A percentile compares a stretch with the other conserved stretches of the same genome.
Evolutionary conservation across 1,139 yeast species (phyloP).

Genomic region (Torulaspora pretoriensis): DNA sequence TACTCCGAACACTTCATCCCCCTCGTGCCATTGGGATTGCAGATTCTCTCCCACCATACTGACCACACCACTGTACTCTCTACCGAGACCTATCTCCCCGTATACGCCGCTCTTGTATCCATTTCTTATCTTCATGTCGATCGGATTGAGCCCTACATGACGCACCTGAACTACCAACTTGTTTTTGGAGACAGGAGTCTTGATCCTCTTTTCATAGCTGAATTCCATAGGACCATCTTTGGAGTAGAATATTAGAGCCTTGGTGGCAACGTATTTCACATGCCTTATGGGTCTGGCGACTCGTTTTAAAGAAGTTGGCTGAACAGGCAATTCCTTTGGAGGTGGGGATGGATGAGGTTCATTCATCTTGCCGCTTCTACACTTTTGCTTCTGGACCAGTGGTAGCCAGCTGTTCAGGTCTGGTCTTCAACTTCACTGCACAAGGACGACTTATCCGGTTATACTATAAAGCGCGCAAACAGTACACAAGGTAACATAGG

Average conservation of each 20-base stretch:
- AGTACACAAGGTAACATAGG: not conserved
- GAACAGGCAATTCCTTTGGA: slow-evolving; percentile 25
- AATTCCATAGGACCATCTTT: slow-evolving; percentile 39
- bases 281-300: slow-evolving; percentile 43
- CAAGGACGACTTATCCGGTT: not conserved
- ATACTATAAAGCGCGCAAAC: not conserved
- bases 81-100: slow-evolving; percentile 56
- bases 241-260: slow-evolving; percentile 38
- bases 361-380: slow-evolving; percentile 13
- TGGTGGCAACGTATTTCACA: slow-evolving; percentile 40
- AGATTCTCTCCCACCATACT: slow-evolving; percentile 52
- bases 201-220: slow-evolving; percentile 41
- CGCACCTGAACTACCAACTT: slow-evolving; percentile 54
- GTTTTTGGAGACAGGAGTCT: slow-evolving; percentile 42
- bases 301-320: slow-evolving; percentile 30
- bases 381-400: not conserved
- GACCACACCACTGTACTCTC: slow-evolving; percentile 66
- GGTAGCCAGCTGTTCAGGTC: not conserved
- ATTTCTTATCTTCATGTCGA: slow-evolving; percentile 52
- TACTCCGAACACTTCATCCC: slow-evolving; percentile 65
- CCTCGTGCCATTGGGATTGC: slow-evolving; percentile 43
- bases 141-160: slow-evolving; percentile 48
- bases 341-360: slow-evolving; percentile 17
- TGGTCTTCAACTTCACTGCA: not conserved
- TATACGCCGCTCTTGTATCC: slow-evolving; percentile 38